Percentiles rank a stretch among this genome's conserved stretches.
These are phyloP conservation scores for Suillus cothurnatus DNA, from an alignment of 768 basidiomycete species.

Conservation along the genomic window DNA sequence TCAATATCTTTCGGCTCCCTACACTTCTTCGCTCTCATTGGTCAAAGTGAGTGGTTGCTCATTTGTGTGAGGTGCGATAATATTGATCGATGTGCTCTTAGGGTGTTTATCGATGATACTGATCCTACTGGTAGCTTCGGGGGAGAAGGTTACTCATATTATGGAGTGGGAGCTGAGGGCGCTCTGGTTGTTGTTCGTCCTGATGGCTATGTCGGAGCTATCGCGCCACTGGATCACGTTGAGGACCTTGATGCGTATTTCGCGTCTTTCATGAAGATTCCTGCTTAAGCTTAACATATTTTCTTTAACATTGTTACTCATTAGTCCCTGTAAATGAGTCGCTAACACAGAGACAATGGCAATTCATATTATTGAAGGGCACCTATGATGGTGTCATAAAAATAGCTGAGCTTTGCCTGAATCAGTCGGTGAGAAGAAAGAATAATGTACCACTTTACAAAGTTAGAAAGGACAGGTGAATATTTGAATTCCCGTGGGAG, in stretches of 20 bases:
- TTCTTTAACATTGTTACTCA: too few relatives aligned
- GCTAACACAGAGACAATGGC: too few relatives aligned
- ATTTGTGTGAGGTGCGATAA: not conserved
- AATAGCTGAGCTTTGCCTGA: too few relatives aligned
- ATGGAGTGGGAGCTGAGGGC: constrained; percentile 41
- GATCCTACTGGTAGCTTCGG: constrained; percentile 45
- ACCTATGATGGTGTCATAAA: too few relatives aligned
- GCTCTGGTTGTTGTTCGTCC: constrained; percentile 33
- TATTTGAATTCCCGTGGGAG: too few relatives aligned
- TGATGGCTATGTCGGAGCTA: constrained; percentile 59
- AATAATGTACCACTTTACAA: too few relatives aligned
- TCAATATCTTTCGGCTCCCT: constrained; percentile 35
- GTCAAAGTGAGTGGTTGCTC: constrained; percentile 38
- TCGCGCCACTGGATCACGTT: constrained; percentile 48
- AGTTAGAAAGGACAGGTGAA: too few relatives aligned
- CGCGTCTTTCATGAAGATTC: constrained; percentile 33
- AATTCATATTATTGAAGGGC: too few relatives aligned
- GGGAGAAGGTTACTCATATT: constrained; percentile 57
- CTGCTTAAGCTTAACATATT: too few relatives aligned
- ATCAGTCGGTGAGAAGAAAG: too few relatives aligned
- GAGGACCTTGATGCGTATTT: constrained; percentile 50
- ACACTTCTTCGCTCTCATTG: constrained; percentile 39
- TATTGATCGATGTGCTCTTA: constrained; percentile 23
- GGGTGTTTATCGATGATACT: constrained; percentile 61
- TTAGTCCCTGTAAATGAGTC: too few relatives aligned